Percentiles rank a stretch among this genome's conserved stretches.
Conservation (phyloP, 2,329 filamentous ascomycete genomes). For the Stachybotrys chartarum region DNA sequence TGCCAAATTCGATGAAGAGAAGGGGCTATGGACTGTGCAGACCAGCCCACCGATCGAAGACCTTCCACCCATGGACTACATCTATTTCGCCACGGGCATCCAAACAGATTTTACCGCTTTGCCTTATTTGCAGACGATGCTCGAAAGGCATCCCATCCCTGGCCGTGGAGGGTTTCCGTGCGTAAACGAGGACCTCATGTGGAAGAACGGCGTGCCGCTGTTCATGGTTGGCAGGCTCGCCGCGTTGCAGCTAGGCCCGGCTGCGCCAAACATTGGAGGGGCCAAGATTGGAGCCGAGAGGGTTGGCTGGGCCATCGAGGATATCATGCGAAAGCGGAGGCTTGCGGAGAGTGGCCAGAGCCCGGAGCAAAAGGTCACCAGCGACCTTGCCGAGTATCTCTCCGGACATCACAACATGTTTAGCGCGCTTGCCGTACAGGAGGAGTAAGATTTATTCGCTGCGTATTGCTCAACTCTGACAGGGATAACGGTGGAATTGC, state of each 20-base stretch:
- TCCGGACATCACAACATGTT: slow-evolving; percentile 30
- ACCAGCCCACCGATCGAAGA: slow-evolving; percentile 44
- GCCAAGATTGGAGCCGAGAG: slow-evolving; percentile 67
- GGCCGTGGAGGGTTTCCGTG: slow-evolving; percentile 62
- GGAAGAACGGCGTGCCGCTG: slow-evolving; percentile 64
- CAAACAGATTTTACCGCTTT: slow-evolving; percentile 54
- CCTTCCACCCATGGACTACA: slow-evolving; percentile 56
- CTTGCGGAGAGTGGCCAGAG: slow-evolving; percentile 5
- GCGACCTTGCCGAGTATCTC: slow-evolving; percentile 18
- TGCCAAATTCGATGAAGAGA: slow-evolving; percentile 38
- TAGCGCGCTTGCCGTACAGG: slow-evolving; percentile 12
- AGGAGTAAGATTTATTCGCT: not conserved
- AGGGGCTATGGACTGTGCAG: slow-evolving; percentile 31
- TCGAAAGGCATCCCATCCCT: slow-evolving; percentile 52
- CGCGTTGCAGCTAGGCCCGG: slow-evolving; percentile 61
- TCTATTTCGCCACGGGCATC: slow-evolving; percentile 71
- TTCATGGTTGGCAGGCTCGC: slow-evolving; percentile 66
- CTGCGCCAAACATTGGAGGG: slow-evolving; percentile 66
- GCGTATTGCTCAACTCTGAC: not conserved
- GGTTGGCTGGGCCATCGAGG: slow-evolving; percentile 63
- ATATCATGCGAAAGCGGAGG: slow-evolving; percentile 27
- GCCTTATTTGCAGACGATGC: slow-evolving; percentile 53
- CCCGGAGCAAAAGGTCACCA: not conserved
- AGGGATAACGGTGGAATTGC: not conserved
- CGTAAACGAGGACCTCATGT: slow-evolving; percentile 69